Percentiles rank a stretch among this genome's conserved stretches.
These are phyloP conservation scores for Daldinia grandis DNA, from an alignment of 495 filamentous ascomycete genomes.

Conservation along the genomic window DNA sequence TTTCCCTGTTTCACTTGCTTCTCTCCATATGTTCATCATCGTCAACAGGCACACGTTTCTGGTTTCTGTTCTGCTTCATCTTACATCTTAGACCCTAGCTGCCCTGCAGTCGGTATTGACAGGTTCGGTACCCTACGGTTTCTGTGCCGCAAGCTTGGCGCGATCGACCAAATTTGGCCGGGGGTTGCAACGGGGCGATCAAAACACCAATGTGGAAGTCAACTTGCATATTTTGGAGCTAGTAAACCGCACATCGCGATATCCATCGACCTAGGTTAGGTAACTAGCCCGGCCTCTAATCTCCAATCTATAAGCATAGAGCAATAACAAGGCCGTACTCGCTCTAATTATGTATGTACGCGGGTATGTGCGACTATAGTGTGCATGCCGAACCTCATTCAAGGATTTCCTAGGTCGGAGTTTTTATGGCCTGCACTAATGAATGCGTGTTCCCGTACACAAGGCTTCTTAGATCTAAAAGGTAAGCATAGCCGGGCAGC, in stretches of 20 bases:
- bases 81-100: conserved; percentile 9
- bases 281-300: conserved; percentile 9
- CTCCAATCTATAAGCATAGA: conserved; percentile 7
- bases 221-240: conserved; percentile 28
- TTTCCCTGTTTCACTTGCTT: neutral
- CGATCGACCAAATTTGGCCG: conserved; percentile 29
- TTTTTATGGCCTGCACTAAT: conserved; percentile 5
- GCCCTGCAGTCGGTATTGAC: neutral
- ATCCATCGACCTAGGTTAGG: too few species aligned
- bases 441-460: conserved; percentile 18
- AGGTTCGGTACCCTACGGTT: conserved; percentile 18
- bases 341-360: neutral
- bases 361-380: neutral
- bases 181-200: conserved; percentile 27
- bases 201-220: conserved; percentile 29
- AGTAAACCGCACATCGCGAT: conserved; percentile 36
- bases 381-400: neutral
- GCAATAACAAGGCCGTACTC: neutral
- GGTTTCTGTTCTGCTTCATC: too few species aligned
- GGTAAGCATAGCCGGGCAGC: conserved; percentile 1
- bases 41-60: neutral
- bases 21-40: neutral
- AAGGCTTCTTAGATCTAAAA: conserved; percentile 12
- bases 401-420: conserved; percentile 9
- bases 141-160: conserved; percentile 39